Base-by-base conservation (phyloP, 1,284 basidiomycete genomes). In the Cryptococcus wingfieldii region DNA sequence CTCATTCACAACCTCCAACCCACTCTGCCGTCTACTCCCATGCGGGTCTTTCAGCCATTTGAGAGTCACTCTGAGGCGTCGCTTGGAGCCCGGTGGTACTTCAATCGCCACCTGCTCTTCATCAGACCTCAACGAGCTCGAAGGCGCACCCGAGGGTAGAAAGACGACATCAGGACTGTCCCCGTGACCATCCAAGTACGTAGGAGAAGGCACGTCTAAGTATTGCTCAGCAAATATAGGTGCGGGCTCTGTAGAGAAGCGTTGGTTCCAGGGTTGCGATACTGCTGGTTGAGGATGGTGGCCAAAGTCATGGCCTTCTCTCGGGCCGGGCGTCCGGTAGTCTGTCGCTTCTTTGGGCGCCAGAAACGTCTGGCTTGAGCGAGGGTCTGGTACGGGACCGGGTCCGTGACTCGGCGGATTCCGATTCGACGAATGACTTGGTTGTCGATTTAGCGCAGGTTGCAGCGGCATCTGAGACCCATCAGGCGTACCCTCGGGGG, bases 81-180 rank as follows among this genome's bases (percentile, higher is more conserved):
- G 61, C 23, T 61, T 25, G 5, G 54, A 61, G 4, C 67, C 67
- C 8, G 59, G 64, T 10, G 67, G 65, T 1, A 71, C 66, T 39
- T 71, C 69, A 50, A 71, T 69, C 6, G 67, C 67, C 1, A 71
- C 61, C 18, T 66, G 63, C 48, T 69, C 65, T 18, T 64, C 64
- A 2, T 61, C 38, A 10, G 50, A 54, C 9, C 37, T 42, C 2
- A 53, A 18, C 13, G 56, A 51, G 14, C 8, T 50, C 1, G 56
- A 45, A 23, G 44, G 47, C 37, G 44, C 34, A 12, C 42, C 45
- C 13, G 50, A 28, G 9, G 47, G 10, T 50, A 55, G 50, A 50
- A 55, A 27, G 45, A 18, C 42, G 47, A 46, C 44, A n/a, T 14
- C 38, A 14, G 14, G 14, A 41, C 41, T 16, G 44, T 50, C 45